These are phyloP conservation scores for Verbena officinalis DNA, from an alignment of 257 asterid species.

Conservation along the genomic window DNA sequence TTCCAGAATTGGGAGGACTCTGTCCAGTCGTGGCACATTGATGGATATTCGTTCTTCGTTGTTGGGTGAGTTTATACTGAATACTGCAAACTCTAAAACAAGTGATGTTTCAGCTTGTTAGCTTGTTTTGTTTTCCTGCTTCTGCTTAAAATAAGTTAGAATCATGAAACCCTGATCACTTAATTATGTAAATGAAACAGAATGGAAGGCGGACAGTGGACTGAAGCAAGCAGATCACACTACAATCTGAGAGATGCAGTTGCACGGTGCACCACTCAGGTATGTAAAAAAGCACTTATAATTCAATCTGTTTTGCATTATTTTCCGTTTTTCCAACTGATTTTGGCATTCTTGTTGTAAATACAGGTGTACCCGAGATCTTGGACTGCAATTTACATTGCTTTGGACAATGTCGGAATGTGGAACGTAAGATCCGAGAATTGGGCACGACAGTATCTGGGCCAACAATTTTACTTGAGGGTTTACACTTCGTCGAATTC, in stretches of 20 bases:
- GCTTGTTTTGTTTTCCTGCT: no score
- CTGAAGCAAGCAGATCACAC: conserved; percentile 53
- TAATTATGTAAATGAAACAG: conserved; percentile 40
- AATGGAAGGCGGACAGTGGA: conserved; percentile 95
- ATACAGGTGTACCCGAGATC: conserved; percentile 83
- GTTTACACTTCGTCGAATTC: conserved; percentile 67
- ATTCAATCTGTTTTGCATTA: background rate
- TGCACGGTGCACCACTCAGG: conserved; percentile 85
- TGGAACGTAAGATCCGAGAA: conserved; percentile 93
- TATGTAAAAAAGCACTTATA: conserved; percentile 15
- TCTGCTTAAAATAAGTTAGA: no score
- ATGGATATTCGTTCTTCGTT: conserved; percentile 86
- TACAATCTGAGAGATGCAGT: conserved; percentile 85
- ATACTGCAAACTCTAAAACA: background rate
- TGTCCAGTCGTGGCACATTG: conserved; percentile 94
- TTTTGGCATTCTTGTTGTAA: conserved; percentile 19
- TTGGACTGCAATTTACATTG: conserved; percentile 81
- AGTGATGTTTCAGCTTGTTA: no score
- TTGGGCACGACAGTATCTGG: conserved; percentile 93
- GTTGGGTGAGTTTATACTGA: conserved; percentile 65
- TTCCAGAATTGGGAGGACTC: conserved; percentile 83
- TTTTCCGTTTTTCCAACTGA: background rate
- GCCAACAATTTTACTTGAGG: conserved; percentile 84
- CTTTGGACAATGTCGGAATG: conserved; percentile 95
- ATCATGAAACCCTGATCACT: conserved; percentile 8